These are phyloP conservation scores for Tubosaeta sp. DNA, from an alignment of 768 basidiomycete genomes.

Conservation along the genomic window DNA sequence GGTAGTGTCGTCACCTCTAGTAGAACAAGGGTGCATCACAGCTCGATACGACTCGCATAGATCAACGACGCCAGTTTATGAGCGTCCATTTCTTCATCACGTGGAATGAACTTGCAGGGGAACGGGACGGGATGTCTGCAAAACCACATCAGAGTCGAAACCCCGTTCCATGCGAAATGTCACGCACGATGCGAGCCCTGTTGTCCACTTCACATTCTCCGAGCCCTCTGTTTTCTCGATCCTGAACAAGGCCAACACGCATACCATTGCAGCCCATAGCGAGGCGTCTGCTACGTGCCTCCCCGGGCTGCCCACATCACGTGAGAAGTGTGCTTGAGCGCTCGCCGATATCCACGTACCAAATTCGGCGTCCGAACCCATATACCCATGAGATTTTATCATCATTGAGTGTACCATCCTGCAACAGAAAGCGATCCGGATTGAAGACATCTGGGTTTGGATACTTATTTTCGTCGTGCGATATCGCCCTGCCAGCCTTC, in stretches of 20 bases:
- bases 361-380: slow-evolving; percentile 22
- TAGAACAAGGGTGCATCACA: not conserved
- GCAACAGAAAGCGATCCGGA: slow-evolving; percentile 35
- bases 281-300: slow-evolving; percentile 20
- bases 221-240: slow-evolving; percentile 15
- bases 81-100: slow-evolving; percentile 13
- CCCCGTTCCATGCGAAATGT: not conserved
- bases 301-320: slow-evolving; percentile 8
- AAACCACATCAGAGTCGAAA: not conserved
- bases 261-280: slow-evolving; percentile 21
- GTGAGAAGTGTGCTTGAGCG: not conserved
- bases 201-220: slow-evolving; percentile 15
- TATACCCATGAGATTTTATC: slow-evolving; percentile 9
- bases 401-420: slow-evolving; percentile 14
- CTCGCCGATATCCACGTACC: slow-evolving; percentile 1
- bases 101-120: slow-evolving; percentile 12
- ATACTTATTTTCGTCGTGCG: slow-evolving; percentile 36
- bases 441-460: slow-evolving; percentile 31
- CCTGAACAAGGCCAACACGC: slow-evolving; percentile 13
- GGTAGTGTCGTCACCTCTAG: not conserved
- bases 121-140: slow-evolving; percentile 15
- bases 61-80: slow-evolving; percentile 11
- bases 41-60: not conserved
- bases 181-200: slow-evolving; percentile 9
- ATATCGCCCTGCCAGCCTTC: slow-evolving; percentile 33